Percentiles rank a stretch among this genome's conserved stretches.
Conservation (phyloP, 2,329 filamentous ascomycete genomes). For the Proliferodiscus dingleyae region DNA sequence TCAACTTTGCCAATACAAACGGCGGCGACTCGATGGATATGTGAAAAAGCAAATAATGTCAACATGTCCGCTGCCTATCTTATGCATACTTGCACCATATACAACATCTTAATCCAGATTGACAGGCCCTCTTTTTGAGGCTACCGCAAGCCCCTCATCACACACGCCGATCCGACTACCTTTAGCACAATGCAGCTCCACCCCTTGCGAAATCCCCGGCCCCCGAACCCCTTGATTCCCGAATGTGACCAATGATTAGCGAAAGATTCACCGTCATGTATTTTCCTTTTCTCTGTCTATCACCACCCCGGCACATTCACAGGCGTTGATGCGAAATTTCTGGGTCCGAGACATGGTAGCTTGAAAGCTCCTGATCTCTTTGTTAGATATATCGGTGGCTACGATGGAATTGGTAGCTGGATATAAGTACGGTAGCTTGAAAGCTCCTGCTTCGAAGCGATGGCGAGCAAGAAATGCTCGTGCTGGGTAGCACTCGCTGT, state of each 20-base stretch:
- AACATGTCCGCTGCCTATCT: constrained; percentile 15
- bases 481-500: background rate
- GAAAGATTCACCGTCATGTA: constrained; percentile 37
- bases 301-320: constrained; percentile 28
- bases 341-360: constrained; percentile 29
- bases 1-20: constrained; percentile 86
- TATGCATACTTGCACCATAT: constrained; percentile 15
- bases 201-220: constrained; percentile 17
- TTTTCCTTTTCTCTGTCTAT: constrained; percentile 27
- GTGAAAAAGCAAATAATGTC: constrained; percentile 40
- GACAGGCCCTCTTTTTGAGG: too few relatives aligned
- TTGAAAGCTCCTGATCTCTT: constrained; percentile 32
- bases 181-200: constrained; percentile 9
- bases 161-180: constrained; percentile 5
- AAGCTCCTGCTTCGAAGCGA: constrained; percentile 27
- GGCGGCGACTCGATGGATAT: constrained; percentile 71
- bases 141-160: constrained; percentile 7
- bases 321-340: constrained; percentile 27
- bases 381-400: constrained; percentile 10
- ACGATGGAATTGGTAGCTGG: constrained; percentile 9
- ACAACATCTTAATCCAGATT: constrained; percentile 28
- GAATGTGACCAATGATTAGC: constrained; percentile 33
- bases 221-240: constrained; percentile 16
- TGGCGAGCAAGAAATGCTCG: background rate
- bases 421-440: constrained; percentile 30